phyloP scores from a whole-genome alignment of 2,329 filamentous ascomycete genomes.

The Verruconis gallopava region DNA sequence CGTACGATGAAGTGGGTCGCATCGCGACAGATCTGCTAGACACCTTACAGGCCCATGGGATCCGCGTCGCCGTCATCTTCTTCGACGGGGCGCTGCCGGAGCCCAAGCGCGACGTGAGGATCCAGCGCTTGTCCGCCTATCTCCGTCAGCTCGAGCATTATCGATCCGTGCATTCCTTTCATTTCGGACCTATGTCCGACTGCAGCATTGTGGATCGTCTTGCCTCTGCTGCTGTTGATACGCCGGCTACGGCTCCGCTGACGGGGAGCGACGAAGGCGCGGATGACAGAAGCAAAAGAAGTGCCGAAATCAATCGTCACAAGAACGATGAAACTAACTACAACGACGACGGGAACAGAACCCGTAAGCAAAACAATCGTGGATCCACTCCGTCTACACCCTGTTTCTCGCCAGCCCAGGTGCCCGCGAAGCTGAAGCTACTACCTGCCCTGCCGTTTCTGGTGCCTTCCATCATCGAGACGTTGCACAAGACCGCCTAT shows the following conservation, averaged over 20 bases:
- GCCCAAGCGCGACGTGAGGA: conserved; percentile 2
- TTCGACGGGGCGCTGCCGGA: conserved; percentile 9
- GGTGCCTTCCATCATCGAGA: conserved; percentile 6
- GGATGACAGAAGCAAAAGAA: too few species aligned
- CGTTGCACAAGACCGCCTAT: background rate
- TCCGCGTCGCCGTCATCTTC: conserved; percentile 6
- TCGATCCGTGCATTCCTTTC: background rate
- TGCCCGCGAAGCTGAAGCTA: background rate
- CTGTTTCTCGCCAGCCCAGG: background rate
- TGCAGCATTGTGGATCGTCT: background rate
- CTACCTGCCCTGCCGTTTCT: conserved; percentile 8
- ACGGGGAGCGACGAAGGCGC: background rate
- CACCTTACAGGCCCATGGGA: conserved; percentile 2
- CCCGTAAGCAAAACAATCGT: too few species aligned
- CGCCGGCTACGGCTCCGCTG: background rate
- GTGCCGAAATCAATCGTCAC: background rate
- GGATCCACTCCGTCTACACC: background rate
- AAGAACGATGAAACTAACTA: too few species aligned
- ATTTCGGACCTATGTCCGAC: too few species aligned
- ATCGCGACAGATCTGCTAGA: conserved; percentile 1
- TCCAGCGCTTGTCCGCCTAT: conserved; percentile 1
- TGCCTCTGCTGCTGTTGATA: too few species aligned
- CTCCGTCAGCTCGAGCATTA: conserved; percentile 3
- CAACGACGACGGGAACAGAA: too few species aligned
- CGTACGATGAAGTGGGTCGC: conserved; percentile 2